Conservation (phyloP, 345 rosid species). For the Citrus sinensis region DNA sequence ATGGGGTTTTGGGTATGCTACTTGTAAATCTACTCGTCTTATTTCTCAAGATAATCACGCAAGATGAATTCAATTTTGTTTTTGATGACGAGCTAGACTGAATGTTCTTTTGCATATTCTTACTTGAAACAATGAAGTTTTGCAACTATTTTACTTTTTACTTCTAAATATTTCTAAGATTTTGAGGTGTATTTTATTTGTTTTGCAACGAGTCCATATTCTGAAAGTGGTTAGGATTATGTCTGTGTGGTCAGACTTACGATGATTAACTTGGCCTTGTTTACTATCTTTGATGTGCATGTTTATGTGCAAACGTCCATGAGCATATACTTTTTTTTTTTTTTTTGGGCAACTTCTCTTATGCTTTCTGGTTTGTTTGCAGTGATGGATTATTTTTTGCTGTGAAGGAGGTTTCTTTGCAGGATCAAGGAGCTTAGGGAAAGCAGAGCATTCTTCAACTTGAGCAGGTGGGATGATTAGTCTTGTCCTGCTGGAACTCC, state of each 20-base stretch:
- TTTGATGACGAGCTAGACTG: no score
- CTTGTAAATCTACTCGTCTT: no score
- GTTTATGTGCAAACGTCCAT: neutral
- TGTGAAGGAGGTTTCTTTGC: conserved; percentile 80
- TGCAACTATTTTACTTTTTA: neutral
- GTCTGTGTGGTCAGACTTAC: neutral
- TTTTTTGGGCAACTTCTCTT: neutral
- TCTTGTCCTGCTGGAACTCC: neutral
- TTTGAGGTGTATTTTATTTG: neutral
- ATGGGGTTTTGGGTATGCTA: no score
- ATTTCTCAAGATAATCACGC: no score
- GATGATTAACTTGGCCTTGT: no score
- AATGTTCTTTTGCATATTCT: no score
- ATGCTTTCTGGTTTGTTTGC: conserved; percentile 5
- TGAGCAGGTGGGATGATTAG: conserved; percentile 51
- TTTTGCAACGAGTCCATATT: neutral
- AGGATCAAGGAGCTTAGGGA: conserved; percentile 70
- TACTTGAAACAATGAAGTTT: no score
- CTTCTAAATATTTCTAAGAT: neutral
- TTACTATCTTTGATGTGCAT: no score
- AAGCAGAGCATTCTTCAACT: conserved; percentile 69
- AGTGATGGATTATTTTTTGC: conserved; percentile 87
- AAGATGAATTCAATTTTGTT: no score
- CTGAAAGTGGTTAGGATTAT: neutral
- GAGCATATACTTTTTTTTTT: neutral